Evolutionary conservation across 2,329 filamentous ascomycete genomes (phyloP), one percentile per base, ranked within the genome.

Genomic region (Penicillium sp.): DNA sequence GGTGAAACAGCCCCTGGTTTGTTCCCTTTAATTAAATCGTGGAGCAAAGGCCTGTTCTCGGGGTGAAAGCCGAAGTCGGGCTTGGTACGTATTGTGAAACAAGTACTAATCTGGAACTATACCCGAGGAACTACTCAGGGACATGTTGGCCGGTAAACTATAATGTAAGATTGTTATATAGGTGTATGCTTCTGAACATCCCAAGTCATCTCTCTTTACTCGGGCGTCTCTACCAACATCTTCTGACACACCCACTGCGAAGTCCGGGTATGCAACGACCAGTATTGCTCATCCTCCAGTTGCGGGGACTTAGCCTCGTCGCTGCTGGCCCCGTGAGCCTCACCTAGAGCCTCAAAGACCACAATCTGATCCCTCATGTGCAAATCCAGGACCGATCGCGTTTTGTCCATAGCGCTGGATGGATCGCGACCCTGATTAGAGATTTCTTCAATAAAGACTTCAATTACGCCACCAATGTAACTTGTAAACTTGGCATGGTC

Each of bases 301-400:
- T 25, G 25, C 41, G 44, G 23, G 12, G 25, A 23, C 8, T 54
- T 61, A 6, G 57, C 61, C 11, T 67, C 62, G 23, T 55, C 29
- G 6, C 2, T 18, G 14, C 42, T 22, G 25, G 5, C 23, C 48
- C 41, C 27, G 27, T 29, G 68, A 65, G n/a, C 64, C 67, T 61
- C 4, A 3, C 81, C 81, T 20, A 87, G 67, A 15, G 81, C 81
- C 63, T 85, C 82, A 54, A 84, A 86, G 0, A 86, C 75, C 1
- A 85, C 79, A 25, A 86, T 60, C 62, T 86, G 84, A 67, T 86
- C 84, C 42, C 81, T 72, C 77, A 84, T 76, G 57, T 78, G 75
- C 63, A 78, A 75, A 61, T 86, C 84, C 4, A 85, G 77, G 60
- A 76, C 81, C 0, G 80, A 77, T 50, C 55, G 58, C 50, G 49